Evolutionary conservation across 2,329 filamentous ascomycete species (phyloP), one percentile per base, ranked within the genome.

Genomic region (Colletotrichum sp.): DNA sequence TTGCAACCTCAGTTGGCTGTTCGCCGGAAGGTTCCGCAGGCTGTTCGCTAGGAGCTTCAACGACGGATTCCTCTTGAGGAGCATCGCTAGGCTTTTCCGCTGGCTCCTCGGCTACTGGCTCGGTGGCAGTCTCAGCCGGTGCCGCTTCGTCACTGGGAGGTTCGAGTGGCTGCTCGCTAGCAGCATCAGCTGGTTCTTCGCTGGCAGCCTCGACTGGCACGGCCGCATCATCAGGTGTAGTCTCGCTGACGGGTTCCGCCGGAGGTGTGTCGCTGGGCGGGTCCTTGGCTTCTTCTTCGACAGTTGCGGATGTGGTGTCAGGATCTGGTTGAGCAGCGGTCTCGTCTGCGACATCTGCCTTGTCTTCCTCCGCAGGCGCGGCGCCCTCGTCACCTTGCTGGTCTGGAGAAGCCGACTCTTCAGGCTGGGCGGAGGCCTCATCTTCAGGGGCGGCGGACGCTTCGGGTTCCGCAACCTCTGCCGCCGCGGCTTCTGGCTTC

Each of bases 381-480:
- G n/a, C 44, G 11, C 0, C n/a, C 0, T 52, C 44, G 0, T 22
- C 44, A 0, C n/a, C 44, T 8, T 52, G 44, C 19, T 22, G n/a
- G 19, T 52, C 44, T 22, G 44, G 44, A 22, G 44, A 22, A 22
- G 44, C 44, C 12, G 44, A 13, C n/a, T 52, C n/a, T 22, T 52
- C 44, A 52, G 44, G n/a, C n/a, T 22, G n/a, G 44, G 44, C 44
- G 44, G 44, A 22, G n/a, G 44, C 44, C n/a, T 52, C 44, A 52
- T 52, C 44, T 7, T 52, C n/a, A 8, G n/a, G n/a, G 5, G 44
- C n/a, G 12, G 44, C 44, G 11, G 44, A 22, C 11, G 44, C 44
- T 52, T 52, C 44, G 44, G n/a, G 44, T 22, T 52, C 44, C n/a
- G 44, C 6, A 52, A 22, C 11, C 11, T 52, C 44, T 52, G 44